These are phyloP conservation scores for Lachancea sp. DNA, from an alignment of 805 yeast species.

Conservation along the genomic window DNA sequence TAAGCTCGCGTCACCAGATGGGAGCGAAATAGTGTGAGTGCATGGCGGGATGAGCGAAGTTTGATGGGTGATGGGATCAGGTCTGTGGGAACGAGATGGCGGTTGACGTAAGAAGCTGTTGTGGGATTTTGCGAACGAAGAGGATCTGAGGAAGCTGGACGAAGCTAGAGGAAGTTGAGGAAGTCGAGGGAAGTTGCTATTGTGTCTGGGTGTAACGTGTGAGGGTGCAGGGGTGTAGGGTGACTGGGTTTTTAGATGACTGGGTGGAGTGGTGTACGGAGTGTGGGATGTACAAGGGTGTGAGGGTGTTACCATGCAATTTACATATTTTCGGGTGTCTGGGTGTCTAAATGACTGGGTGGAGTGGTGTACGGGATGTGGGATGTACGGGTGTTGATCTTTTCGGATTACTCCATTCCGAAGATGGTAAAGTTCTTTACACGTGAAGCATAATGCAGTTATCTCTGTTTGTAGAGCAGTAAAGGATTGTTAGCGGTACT, in stretches of 20 bases:
- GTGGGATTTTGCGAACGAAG: too few species aligned
- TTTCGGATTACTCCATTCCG: too few species aligned
- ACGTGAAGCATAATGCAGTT: too few species aligned
- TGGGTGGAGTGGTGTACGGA: neutral
- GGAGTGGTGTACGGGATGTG: neutral
- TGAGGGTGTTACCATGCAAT: too few species aligned
- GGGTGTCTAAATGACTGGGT: neutral
- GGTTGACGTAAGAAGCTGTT: neutral
- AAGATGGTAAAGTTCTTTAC: neutral
- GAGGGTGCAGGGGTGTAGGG: neutral
- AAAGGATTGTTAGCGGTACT: too few species aligned
- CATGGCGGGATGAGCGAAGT: neutral
- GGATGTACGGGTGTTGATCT: neutral
- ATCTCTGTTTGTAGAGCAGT: too few species aligned
- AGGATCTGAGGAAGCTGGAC: neutral
- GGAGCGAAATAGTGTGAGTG: neutral
- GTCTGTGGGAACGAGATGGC: too few species aligned
- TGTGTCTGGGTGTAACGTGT: neutral
- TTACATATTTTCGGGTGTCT: neutral
- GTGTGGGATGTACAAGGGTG: neutral
- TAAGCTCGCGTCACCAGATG: slow-evolving; percentile 7
- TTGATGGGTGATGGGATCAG: neutral
- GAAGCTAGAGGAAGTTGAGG: slow-evolving; percentile 3
- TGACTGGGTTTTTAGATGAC: too few species aligned
- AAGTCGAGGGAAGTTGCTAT: neutral